Evolutionary conservation across 2,329 filamentous ascomycete species (phyloP), one percentile per base, ranked within the genome.

Genomic region (Colletotrichum spinosum): DNA sequence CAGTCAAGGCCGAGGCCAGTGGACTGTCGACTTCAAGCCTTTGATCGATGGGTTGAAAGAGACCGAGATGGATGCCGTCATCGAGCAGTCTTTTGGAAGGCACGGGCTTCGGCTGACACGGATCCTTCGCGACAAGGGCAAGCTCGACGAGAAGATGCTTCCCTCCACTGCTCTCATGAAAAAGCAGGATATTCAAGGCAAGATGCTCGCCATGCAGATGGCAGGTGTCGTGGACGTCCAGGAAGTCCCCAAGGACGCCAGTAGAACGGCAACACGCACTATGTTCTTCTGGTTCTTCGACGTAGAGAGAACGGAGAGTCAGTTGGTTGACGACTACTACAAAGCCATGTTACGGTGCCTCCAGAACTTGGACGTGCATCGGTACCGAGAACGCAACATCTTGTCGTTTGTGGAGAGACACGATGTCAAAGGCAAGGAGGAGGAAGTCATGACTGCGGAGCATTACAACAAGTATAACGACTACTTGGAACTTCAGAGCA

Each of bases 261-360:
- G 90, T 67, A 90, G 94, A 39, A 87, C 92, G 71, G 92, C 94
- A 1, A 92, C 90, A 68, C 89, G 93, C 56, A 97, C 94, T 0
- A 86, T 97, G 33, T 98, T 94, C 76, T 87, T 98, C 60, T 97
- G 94, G 90, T 97, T 89, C 82, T 97, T 93, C 77, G 94, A 98
- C 74, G 82, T 86, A 10, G 88, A 93, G 50, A 87, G 92, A 51
- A 90, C 91, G 7, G 83, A 90, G 53, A 84, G 86, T 17, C 86
- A 91, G 67, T 80, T 97, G 1, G 79, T 97, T 10, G 91, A 97
- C 68, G 90, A 93, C 65, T 88, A 91, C 1, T 98, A 97, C 82
- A 97, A 97, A 77, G 87, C 90, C 35, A 97, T 98, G 92, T 86
- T 93, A 13, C 88, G 94, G 61, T 92, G 91, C 68, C 77, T 97